phyloP scores from a whole-genome alignment of 305 asterid genomes.

The Fraxinus latifolia region DNA sequence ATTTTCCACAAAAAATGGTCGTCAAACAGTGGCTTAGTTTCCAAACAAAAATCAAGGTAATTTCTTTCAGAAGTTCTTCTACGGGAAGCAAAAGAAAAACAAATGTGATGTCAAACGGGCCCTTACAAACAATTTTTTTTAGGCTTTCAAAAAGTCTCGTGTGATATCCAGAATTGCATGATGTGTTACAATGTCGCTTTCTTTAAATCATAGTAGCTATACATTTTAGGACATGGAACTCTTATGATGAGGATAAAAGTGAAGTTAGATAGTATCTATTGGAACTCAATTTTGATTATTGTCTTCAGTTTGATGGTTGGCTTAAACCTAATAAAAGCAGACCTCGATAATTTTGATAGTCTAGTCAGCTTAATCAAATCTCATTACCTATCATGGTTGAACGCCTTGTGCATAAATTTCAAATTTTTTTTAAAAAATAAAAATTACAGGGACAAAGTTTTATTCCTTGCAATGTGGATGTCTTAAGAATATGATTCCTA shows the following conservation, averaged over 20 bases:
- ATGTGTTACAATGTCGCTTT: background rate
- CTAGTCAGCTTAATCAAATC: background rate
- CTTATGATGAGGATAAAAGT: background rate
- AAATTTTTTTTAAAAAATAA: background rate
- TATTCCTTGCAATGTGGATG: background rate
- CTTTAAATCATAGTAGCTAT: background rate
- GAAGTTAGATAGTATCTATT: background rate
- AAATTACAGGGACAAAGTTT: background rate
- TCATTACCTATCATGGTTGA: background rate
- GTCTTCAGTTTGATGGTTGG: background rate
- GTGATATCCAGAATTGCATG: background rate
- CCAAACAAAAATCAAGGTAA: too few species aligned
- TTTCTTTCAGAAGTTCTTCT: too few species aligned
- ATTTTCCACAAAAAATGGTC: too few species aligned
- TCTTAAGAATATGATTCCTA: background rate
- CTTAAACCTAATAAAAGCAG: too few species aligned
- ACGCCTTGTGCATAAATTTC: background rate
- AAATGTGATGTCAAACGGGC: too few species aligned
- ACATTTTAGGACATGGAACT: background rate
- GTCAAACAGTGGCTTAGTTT: too few species aligned
- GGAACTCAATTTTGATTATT: background rate
- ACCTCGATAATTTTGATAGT: background rate
- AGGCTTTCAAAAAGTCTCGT: background rate
- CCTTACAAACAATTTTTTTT: background rate
- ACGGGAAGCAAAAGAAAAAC: too few species aligned